These are phyloP conservation scores for Taphrina communis DNA, from an alignment of 1,139 yeast genomes.

Conservation along the genomic window DNA sequence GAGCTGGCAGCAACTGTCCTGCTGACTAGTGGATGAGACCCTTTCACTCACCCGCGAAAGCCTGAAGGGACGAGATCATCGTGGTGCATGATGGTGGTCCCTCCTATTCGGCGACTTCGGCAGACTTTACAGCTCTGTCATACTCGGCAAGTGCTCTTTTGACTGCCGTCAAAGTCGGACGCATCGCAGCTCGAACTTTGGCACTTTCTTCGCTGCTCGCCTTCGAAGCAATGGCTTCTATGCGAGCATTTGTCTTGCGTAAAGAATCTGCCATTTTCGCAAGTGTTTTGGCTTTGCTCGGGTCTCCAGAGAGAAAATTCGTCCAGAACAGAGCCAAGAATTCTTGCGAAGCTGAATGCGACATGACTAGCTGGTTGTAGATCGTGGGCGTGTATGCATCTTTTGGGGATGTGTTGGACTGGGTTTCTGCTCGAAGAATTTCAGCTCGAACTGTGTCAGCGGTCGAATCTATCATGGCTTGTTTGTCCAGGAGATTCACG, in stretches of 20 bases:
- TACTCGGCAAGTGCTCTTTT: constrained; percentile 54
- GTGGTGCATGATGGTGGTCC: background rate
- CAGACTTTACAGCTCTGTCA: constrained; percentile 48
- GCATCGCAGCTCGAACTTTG: constrained; percentile 46
- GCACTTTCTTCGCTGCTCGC: constrained; percentile 33
- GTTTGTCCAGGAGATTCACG: constrained; percentile 8
- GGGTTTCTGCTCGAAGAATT: constrained; percentile 15
- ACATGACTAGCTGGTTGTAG: constrained; percentile 32
- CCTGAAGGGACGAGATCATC: too few species aligned
- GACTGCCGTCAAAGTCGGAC: constrained; percentile 54
- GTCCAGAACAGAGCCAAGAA: constrained; percentile 74
- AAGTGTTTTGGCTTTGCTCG: constrained; percentile 46
- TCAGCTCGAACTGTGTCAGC: constrained; percentile 14
- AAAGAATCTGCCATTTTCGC: constrained; percentile 53
- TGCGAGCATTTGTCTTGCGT: constrained; percentile 58
- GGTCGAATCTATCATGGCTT: constrained; percentile 31
- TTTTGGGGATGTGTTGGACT: constrained; percentile 25
- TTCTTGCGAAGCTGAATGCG: constrained; percentile 71
- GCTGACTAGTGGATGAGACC: too few species aligned
- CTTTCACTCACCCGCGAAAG: too few species aligned
- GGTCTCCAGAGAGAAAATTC: constrained; percentile 65
- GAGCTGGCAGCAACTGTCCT: too few species aligned
- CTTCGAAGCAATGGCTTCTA: constrained; percentile 52
- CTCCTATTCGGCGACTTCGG: background rate
- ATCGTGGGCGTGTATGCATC: constrained; percentile 32